Base-by-base conservation (phyloP, 1,284 basidiomycete species). In the Lentinula novae-zelandiae region DNA sequence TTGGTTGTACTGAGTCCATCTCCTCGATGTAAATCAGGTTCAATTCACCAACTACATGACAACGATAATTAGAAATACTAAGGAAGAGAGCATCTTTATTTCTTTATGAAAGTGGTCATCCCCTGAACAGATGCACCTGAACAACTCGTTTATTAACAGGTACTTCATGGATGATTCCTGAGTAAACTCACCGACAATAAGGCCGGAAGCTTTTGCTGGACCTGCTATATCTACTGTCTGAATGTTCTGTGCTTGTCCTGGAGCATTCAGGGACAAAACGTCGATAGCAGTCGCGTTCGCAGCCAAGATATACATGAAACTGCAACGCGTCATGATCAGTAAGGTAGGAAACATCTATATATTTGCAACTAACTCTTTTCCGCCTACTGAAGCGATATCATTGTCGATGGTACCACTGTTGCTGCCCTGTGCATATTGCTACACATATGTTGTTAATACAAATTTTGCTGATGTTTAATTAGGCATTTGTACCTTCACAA, bases 351-450 rank as follows among this genome's bases (percentile, higher is more conserved):
- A 34, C 22, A 36, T 52, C 4, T 10, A 15, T 5, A 51, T n/a
- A 22, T 33, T 40, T 51, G n/a, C 34, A 4, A 73, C 78, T 63
- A 60, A 82, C 80, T 82, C 81, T 15, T 76, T 76, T n/a, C 69
- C 68, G 36, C 72, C 71, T 56, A 82, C 67, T 1, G 75, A 70
- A 2, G 75, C 80, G 50, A 82, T 69, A 49, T 77, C 77, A 57
- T 75, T 76, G 67, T 83, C 81, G 52, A 82, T 78, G 31, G 77
- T 78, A 6, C 72, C 76, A n/a, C 75, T 74, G 22, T 71, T 71
- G 8, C 68, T 65, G 2, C 67, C 67, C 65, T 77, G 76, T 3
- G 71, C 67, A 66, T 79, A 80, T 76, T 82, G 79, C 75, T 78
- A 46, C 22, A 55, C 34, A 7, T 20, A 20, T 49, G 9, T 34